These are phyloP conservation scores for Pseudonitzschia multiseries DNA, from an alignment of 108 stramenopile genomes.

Conservation along the genomic window DNA sequence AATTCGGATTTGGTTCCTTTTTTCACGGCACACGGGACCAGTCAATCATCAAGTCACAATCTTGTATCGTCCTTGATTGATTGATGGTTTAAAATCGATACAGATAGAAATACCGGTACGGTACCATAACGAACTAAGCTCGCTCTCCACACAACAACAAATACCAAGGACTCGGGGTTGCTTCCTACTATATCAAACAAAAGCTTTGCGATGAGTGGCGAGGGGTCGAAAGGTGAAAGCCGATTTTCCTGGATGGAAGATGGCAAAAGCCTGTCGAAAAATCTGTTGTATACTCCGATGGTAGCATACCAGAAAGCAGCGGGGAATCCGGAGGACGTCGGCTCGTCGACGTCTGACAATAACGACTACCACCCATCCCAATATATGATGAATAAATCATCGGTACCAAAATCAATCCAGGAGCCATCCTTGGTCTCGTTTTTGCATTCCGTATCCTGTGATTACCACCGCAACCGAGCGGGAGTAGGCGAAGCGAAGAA, in stretches of 20 bases:
- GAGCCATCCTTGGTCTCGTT: conserved; percentile 29
- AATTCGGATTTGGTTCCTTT: too few species aligned
- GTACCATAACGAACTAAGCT: too few species aligned
- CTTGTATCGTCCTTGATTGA: too few species aligned
- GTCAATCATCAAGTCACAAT: too few species aligned
- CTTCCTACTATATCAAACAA: neutral
- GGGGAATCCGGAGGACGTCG: neutral
- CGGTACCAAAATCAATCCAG: conserved; percentile 25
- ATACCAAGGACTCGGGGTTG: neutral
- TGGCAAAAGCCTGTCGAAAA: conserved; percentile 35
- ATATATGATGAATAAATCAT: neutral
- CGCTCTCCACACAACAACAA: too few species aligned
- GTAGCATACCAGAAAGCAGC: conserved; percentile 29
- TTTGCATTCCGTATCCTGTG: conserved; percentile 27
- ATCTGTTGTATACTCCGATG: conserved; percentile 44
- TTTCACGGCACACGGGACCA: too few species aligned
- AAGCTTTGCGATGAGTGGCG: neutral
- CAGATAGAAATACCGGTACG: too few species aligned
- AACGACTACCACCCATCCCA: conserved; percentile 6
- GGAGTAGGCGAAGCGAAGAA: conserved; percentile 30
- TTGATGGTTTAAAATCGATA: too few species aligned
- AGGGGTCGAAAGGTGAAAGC: neutral
- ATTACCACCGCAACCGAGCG: conserved; percentile 36
- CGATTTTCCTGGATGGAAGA: conserved; percentile 6
- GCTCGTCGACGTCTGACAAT: neutral